Base-by-base conservation (phyloP, 2,329 filamentous ascomycete genomes). In the Apiospora arundinis region DNA sequence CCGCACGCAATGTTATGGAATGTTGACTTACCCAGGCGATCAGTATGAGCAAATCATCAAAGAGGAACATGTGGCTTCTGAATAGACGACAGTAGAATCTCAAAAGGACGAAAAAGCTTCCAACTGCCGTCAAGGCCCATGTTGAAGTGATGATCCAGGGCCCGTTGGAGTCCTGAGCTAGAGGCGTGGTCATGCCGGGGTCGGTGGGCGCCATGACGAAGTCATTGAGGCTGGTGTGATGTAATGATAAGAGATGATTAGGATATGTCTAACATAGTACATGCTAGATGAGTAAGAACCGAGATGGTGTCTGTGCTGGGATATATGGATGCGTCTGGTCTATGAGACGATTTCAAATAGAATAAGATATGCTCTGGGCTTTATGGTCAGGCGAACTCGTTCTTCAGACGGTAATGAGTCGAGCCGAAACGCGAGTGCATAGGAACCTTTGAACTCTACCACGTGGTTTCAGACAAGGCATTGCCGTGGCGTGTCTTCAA, bases 31-130 rank as follows among this genome's bases (percentile, higher is more conserved):
- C 56, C 56, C 56, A 63, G 32, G 56, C 56, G 3, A 63, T 18
- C 18, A 40, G 18, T n/a, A 63, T n/a, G 18, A 63, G 32, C 6
- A 8, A n/a, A 8, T 63, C 56, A 23, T 63, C 56, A n/a, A 14
- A 0, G n/a, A 32, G 18, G 28, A 63, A 63, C 0, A 1, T 63
- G 21, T 40, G 56, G 16, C 28, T 3, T 8, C 32, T 21, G 56
- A 63, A 63, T 63, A 40, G 40, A 18, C 56, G 56, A 40, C 56
- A 63, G 11, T 63, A 63, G 32, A 63, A 63, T 11, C 56, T 21
- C 32, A 63, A 23, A 12, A 63, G 8, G 8, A 63, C 56, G 11
- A 63, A 63, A 9, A 40, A 4, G 12, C 32, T 63, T 21, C 8
- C 56, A 12, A 63, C 28, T 21, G 18, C 56, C 18, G 56, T 63